These are phyloP conservation scores for Penicillium griseofulvum DNA, from an alignment of 2,329 filamentous ascomycete species.

Conservation along the genomic window DNA sequence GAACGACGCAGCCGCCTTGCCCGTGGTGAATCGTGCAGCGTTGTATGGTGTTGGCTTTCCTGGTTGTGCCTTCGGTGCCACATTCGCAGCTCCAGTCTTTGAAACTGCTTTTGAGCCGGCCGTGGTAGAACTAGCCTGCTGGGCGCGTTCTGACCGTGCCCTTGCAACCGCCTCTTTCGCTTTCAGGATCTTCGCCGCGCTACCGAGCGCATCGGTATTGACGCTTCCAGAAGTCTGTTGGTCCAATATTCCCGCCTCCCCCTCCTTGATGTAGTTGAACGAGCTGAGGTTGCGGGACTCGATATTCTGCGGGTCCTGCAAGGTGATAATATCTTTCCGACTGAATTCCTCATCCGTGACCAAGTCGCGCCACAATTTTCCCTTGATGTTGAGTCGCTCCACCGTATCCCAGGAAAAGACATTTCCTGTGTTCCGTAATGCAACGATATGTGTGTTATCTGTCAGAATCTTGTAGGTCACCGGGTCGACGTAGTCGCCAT, in stretches of 20 bases:
- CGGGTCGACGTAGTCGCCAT: constrained; percentile 88
- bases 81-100: constrained; percentile 18
- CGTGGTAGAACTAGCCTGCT: constrained; percentile 56
- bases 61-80: constrained; percentile 24
- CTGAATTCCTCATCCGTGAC: constrained; percentile 83
- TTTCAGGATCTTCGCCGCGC: constrained; percentile 76
- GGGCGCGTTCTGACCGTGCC: constrained; percentile 70
- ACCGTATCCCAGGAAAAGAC: constrained; percentile 97
- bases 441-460: constrained; percentile 95
- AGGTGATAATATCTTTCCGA: constrained; percentile 87
- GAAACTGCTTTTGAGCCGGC: constrained; percentile 26
- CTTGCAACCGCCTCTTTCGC: constrained; percentile 93
- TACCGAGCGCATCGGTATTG: constrained; percentile 77
- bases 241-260: constrained; percentile 65
- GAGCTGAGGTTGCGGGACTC: constrained; percentile 76
- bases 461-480: constrained; percentile 98
- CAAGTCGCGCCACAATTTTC: constrained; percentile 92
- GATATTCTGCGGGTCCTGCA: constrained; percentile 93
- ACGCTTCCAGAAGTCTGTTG: constrained; percentile 64
- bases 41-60: constrained; percentile 64
- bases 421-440: constrained; percentile 81
- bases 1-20: constrained; percentile 86
- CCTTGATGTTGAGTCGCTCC: constrained; percentile 91
- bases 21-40: constrained; percentile 85
- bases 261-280: constrained; percentile 87